Evolutionary conservation across 176 grass and related monocot genomes (phyloP), one percentile per base, ranked within the genome.

Genomic region (Zoysia japonica): DNA sequence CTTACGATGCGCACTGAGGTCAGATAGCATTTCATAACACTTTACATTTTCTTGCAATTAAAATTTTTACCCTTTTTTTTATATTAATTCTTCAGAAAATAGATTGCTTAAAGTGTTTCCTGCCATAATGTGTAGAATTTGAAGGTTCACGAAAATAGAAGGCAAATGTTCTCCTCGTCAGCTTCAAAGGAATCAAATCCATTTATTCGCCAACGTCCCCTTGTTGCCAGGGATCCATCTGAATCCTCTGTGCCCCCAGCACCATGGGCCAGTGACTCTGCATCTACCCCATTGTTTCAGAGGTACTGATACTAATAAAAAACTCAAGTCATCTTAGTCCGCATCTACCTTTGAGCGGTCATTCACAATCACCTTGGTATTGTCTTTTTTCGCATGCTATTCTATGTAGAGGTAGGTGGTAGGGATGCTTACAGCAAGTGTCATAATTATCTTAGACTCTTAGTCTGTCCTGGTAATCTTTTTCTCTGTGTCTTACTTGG

Each of bases 1-100:
- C 83, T 98, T 75, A 98, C 95, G 15, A 94, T 87, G 92, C 81
- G 95, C 76, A 98, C 95, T 74, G 95, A 94, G 95, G 95, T 98
- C 73, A 75, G 65, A 71, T 71, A 70, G 46, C 52, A 11, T 46
- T 37, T 79, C 16, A 3, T 56, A 51, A 10, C 48, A 37, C 15
- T 48, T 47, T 19, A 37, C 47, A n/a, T 11, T 7, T 52, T 67
- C 12, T 37, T 10, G 56, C 38, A 38, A 67, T 49, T 80, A 28
- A 28, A 28, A 28, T 28, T 40, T 37, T 65, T 53, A 6, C 63
- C 37, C 48, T 14, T 2, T n/a, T 15, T 54, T 63, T 43, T 41
- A 11, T 38, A 82, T 70, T 51, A 14, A 67, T 14, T 28, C 28
- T 28, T 28, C 28, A 28, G 35, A 74, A 36, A 72, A 68, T 83